Percentiles rank a stretch among this genome's conserved stretches.
phyloP scores from a whole-genome alignment of 257 asterid genomes.

The Galeopsis tetrahit region DNA sequence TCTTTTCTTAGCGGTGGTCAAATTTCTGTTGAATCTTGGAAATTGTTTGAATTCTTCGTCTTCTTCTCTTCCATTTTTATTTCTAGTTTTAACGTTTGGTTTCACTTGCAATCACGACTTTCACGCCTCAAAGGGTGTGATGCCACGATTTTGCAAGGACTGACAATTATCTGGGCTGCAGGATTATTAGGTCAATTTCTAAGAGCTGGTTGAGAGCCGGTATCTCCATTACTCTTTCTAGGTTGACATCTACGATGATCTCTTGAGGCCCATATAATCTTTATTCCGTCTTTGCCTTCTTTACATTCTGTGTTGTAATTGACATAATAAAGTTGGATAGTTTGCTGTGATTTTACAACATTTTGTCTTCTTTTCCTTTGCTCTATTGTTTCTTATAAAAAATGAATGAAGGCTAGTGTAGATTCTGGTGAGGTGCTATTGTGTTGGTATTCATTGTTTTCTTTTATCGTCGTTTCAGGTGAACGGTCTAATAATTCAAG shows the following conservation, averaged over 20 bases:
- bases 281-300: conserved; percentile 28
- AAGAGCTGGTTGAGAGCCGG: conserved; percentile 74
- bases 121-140: conserved; percentile 32
- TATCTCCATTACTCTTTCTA: conserved; percentile 44
- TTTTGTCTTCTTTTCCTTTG: neutral
- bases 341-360: neutral
- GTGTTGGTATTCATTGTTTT: conserved; percentile 20
- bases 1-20: neutral
- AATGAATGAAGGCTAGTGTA: neutral
- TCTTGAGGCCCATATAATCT: conserved; percentile 45
- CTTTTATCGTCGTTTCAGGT: conserved; percentile 43
- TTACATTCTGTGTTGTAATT: neutral
- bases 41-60: neutral
- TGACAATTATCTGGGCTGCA: conserved; percentile 64
- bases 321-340: conserved; percentile 1
- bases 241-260: conserved; percentile 59
- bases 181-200: conserved; percentile 55
- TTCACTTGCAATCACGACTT: conserved; percentile 27
- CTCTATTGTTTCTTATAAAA: neutral
- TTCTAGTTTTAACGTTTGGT: conserved; percentile 19
- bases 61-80: neutral
- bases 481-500: conserved; percentile 29
- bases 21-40: neutral
- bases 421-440: neutral
- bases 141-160: conserved; percentile 43